Conservation (phyloP, 2,329 filamentous ascomycete genomes). For the Thyridium curvatum region DNA sequence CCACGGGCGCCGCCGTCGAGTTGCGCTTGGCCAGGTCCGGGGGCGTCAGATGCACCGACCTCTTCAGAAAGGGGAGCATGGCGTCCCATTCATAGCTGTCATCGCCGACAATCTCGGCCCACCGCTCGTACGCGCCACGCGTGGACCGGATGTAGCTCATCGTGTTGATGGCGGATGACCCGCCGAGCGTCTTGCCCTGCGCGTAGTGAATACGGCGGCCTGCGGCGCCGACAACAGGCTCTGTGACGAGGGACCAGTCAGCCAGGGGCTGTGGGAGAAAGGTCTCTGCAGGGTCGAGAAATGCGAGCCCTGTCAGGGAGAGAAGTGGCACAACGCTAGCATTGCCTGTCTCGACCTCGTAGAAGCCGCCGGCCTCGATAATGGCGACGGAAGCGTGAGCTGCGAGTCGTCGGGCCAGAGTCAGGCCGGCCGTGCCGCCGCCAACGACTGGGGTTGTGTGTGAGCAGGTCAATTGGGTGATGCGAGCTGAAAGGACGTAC, state of each 20-base stretch:
- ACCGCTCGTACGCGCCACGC: constrained; percentile 16
- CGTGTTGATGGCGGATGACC: constrained; percentile 18
- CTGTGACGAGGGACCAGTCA: constrained; percentile 20
- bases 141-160: constrained; percentile 19
- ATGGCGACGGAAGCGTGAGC: constrained; percentile 28
- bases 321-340: constrained; percentile 14
- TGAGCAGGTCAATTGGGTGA: not conserved
- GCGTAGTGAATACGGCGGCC: constrained; percentile 25
- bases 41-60: constrained; percentile 21
- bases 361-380: constrained; percentile 28
- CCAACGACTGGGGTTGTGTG: constrained; percentile 19
- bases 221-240: constrained; percentile 15
- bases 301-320: constrained; percentile 8
- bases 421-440: constrained; percentile 29
- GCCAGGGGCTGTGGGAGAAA: constrained; percentile 10
- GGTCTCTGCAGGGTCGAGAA: not conserved
- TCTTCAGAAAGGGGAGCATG: constrained; percentile 24
- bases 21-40: constrained; percentile 12
- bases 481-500: not conserved
- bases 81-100: constrained; percentile 18
- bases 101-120: constrained; percentile 24
- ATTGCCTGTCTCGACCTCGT: constrained; percentile 22
- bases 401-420: constrained; percentile 22
- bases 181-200: constrained; percentile 27
- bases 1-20: constrained; percentile 14